Base-by-base conservation (phyloP, 208 protist species). In the Acanthamoeba triangularis region DNA sequence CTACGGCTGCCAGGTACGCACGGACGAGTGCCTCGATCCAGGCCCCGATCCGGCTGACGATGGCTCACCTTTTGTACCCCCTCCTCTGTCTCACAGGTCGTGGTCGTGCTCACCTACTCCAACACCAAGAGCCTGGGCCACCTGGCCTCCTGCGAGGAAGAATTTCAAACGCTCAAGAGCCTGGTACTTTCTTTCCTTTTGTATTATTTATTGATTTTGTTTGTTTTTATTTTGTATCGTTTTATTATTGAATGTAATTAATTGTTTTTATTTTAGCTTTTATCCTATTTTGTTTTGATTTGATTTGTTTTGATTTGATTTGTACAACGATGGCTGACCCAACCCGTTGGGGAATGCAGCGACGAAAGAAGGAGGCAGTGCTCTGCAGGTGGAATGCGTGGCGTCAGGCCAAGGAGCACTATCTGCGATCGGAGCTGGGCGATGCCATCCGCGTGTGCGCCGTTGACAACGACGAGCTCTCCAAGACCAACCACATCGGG, bases 61-160 rank as follows among this genome's bases (percentile, higher is more conserved):
- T 20, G 14, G 11, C 52, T 56, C 52, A 18, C 52, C 8, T 56
- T 8, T 67, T 67, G 61, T 11, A 11, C 0, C 61, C 7, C 37
- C 37, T 41, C 37, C 3, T 3, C 37, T 41, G 37, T 1, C 37
- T 41, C 37, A 41, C 37, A 41, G 63, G 37, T 84, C 76, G 61
- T 94, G 47, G 90, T 94, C 20, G 69, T 94, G 14, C 49, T 80
- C 37, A 94, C 90, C 54, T 94, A 94, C 54, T 74, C 90, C 63
- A 94, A 94, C 65, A 94, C 90, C n/a, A 94, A 74, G 65, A 82
- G 47, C 49, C 69, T 94, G 59, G 90, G 90, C 61, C 90, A 94
- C 41, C 28, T 94, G 10, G 90, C 90, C 20, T 67, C 65, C 6
- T 94, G 90, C 54, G 90, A 94, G 69, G 90, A 49, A 16, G 65